Conservation (phyloP, 1,139 yeast species). For the Saccharomyces uvarum region DNA sequence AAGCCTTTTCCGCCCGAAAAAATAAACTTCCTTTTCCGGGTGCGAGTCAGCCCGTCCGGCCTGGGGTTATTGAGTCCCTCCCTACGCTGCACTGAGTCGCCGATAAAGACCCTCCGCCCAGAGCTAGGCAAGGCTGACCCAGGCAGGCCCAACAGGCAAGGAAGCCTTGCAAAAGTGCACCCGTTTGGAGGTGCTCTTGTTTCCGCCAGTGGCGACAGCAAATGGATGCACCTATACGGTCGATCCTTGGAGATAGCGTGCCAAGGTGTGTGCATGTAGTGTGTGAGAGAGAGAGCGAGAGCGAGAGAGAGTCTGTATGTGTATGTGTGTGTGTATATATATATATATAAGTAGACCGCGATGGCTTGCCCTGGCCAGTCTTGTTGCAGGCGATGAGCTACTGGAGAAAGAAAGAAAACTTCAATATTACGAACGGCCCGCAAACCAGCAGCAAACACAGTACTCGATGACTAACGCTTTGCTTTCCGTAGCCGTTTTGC, state of each 20-base stretch:
- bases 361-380: background rate
- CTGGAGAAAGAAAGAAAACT: background rate
- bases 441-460: background rate
- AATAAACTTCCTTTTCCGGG: background rate
- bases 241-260: background rate
- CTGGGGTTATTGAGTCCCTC: background rate
- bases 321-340: background rate
- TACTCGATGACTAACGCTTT: background rate
- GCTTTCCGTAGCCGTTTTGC: background rate
- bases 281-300: too few relatives aligned
- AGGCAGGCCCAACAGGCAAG: background rate
- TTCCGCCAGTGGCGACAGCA: background rate
- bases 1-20: background rate
- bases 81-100: background rate
- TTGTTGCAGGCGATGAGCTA: background rate
- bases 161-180: background rate
- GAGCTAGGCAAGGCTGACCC: background rate
- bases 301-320: background rate
- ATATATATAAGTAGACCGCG: background rate
- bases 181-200: background rate
- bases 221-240: background rate
- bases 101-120: background rate
- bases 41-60: background rate
- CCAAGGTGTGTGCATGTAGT: background rate
- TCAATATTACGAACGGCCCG: background rate